phyloP scores from a whole-genome alignment of 129 eudicot genomes.

The Dittrichia graveolens region DNA sequence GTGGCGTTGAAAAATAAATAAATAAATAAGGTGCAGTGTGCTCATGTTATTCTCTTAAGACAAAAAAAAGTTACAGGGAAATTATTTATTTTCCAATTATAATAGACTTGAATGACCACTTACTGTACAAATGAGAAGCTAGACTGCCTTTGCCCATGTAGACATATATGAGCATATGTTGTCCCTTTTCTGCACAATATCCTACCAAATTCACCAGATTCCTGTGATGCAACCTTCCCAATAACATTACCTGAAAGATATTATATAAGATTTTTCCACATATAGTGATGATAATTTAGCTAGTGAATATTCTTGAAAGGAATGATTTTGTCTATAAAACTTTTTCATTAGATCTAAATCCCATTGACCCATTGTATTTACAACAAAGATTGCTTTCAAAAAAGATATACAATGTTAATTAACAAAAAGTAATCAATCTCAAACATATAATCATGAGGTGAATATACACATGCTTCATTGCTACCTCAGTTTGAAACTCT shows the following conservation, averaged over 20 bases:
- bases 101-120: conserved; percentile 29
- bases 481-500: conserved; percentile 93
- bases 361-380: background rate
- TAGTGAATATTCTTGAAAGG: background rate
- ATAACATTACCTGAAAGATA: conserved; percentile 70
- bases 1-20: too few species aligned
- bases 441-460: conserved; percentile 19
- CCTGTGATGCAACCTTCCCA: conserved; percentile 94
- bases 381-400: background rate
- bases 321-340: background rate
- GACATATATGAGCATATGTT: conserved; percentile 92
- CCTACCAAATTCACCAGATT: conserved; percentile 99
- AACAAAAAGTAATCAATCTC: conserved; percentile 9
- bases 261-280: background rate
- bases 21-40: too few species aligned
- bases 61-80: background rate
- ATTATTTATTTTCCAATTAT: conserved; percentile 1
- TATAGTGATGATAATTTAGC: background rate
- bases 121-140: conserved; percentile 88
- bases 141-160: conserved; percentile 94
- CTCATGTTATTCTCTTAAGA: too few species aligned
- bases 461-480: conserved; percentile 3
- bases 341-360: conserved; percentile 9
- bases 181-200: conserved; percentile 93
- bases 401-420: conserved; percentile 18